phyloP scores from a whole-genome alignment of 2,329 filamentous ascomycete genomes.

The Aspergillus hortae region DNA sequence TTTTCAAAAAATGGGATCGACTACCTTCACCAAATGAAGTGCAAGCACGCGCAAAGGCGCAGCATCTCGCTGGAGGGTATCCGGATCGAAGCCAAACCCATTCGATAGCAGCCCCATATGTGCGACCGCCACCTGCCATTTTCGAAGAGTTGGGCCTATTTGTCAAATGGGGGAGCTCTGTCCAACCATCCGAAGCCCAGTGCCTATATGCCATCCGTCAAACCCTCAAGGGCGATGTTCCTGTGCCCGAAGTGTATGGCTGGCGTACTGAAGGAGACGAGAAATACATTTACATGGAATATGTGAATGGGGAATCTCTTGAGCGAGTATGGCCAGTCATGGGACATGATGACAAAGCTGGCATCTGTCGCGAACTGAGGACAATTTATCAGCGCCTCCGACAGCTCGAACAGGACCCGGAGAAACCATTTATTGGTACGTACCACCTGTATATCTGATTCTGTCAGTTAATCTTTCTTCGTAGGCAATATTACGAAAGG shows the following conservation, averaged over 20 bases:
- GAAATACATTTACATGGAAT: constrained; percentile 33
- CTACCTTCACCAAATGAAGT: constrained; percentile 20
- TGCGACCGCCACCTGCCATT: constrained; percentile 20
- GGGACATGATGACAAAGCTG: constrained; percentile 8
- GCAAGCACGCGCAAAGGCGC: constrained; percentile 9
- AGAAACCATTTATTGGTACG: constrained; percentile 26
- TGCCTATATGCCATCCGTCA: constrained; percentile 25
- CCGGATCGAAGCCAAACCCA: neutral
- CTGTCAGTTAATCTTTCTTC: neutral
- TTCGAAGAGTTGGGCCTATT: constrained; percentile 29
- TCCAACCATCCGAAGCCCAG: constrained; percentile 28
- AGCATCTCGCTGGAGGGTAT: constrained; percentile 14
- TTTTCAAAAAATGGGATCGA: constrained; percentile 16
- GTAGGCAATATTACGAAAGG: constrained; percentile 15
- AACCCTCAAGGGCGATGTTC: constrained; percentile 19
- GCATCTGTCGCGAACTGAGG: constrained; percentile 17
- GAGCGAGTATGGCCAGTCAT: constrained; percentile 25
- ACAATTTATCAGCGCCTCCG: constrained; percentile 19
- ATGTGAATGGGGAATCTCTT: constrained; percentile 24
- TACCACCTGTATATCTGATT: neutral
- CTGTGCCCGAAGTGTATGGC: constrained; percentile 37
- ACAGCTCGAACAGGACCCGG: constrained; percentile 21
- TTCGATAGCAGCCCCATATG: constrained; percentile 4
- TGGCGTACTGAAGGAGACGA: constrained; percentile 26
- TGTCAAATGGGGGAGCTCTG: constrained; percentile 30